A percentile compares a stretch with the other conserved stretches of the same genome.
These are phyloP conservation scores for Geranium brycei DNA, from an alignment of 345 rosid species.

Conservation along the genomic window DNA sequence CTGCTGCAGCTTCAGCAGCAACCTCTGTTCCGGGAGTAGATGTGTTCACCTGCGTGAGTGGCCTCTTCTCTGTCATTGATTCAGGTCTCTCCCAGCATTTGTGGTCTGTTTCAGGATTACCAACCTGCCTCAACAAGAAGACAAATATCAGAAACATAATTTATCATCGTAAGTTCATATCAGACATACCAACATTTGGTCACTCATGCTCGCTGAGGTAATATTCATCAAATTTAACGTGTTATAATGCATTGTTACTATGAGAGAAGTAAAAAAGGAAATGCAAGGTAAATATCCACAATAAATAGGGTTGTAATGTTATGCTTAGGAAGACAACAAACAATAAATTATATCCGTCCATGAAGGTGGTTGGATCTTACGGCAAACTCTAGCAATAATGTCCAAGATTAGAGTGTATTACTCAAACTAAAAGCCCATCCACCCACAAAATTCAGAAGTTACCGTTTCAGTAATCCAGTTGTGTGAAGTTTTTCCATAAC, in stretches of 20 bases:
- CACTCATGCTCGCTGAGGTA: neutral
- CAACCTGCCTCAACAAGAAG: slow-evolving; percentile 45
- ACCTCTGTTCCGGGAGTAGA: slow-evolving; percentile 77
- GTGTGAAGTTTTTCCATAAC: no score
- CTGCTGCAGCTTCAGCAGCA: slow-evolving; percentile 98
- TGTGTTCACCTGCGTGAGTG: slow-evolving; percentile 49
- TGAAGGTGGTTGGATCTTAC: no score
- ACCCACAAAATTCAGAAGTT: no score
- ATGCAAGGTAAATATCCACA: no score
- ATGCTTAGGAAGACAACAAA: no score
- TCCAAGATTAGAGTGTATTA: no score
- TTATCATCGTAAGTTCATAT: neutral
- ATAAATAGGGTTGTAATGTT: no score
- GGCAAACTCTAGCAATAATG: no score
- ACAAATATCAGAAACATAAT: neutral
- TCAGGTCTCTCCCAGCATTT: slow-evolving; percentile 94
- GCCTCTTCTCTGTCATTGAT: slow-evolving; percentile 64
- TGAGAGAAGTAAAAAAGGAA: neutral
- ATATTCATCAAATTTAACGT: neutral
- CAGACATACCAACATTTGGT: neutral
- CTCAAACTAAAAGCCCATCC: neutral
- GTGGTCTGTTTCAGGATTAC: slow-evolving; percentile 68
- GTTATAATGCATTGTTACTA: neutral
- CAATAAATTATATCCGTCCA: no score
- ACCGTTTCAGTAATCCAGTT: neutral